A percentile compares a stretch with the other conserved stretches of the same genome.
phyloP scores from a whole-genome alignment of 2,329 filamentous ascomycete genomes.

The Nothophaeocryptopus gaeumannii region DNA sequence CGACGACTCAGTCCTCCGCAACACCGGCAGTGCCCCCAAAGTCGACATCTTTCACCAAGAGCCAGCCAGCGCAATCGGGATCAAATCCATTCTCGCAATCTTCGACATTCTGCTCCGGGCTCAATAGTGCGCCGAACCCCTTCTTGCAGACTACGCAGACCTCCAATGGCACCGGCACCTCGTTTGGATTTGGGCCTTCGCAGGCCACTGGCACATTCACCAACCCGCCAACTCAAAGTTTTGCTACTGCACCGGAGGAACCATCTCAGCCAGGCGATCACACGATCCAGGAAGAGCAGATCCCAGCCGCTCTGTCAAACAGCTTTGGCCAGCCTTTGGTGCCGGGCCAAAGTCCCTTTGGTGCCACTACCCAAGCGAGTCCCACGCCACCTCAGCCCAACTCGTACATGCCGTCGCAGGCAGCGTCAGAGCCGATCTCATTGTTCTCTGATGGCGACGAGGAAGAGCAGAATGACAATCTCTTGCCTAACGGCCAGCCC shows the following conservation, averaged over 20 bases:
- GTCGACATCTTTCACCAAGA: too few relatives aligned
- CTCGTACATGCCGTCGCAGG: conserved; percentile 19
- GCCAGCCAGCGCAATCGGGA: too few relatives aligned
- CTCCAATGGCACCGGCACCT: not conserved
- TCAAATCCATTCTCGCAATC: conserved; percentile 16
- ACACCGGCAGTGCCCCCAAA: too few relatives aligned
- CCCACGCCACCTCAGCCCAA: conserved; percentile 14
- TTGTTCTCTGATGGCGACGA: conserved; percentile 25
- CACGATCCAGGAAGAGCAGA: conserved; percentile 25
- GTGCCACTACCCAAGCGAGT: conserved; percentile 2
- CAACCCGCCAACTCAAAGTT: conserved; percentile 6
- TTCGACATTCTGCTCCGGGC: conserved; percentile 11
- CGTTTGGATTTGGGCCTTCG: not conserved
- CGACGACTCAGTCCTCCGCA: not conserved
- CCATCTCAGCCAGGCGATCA: conserved; percentile 13
- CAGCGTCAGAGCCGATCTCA: conserved; percentile 20
- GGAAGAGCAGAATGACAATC: conserved; percentile 3
- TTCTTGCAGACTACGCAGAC: conserved; percentile 17
- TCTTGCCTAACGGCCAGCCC: conserved; percentile 5
- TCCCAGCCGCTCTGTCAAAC: conserved; percentile 21
- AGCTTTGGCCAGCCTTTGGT: conserved; percentile 22
- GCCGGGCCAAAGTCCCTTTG: conserved; percentile 6
- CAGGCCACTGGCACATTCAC: not conserved
- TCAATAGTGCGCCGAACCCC: conserved; percentile 5
- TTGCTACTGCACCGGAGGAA: conserved; percentile 6